These are phyloP conservation scores for Gossypioides kirkii DNA, from an alignment of 345 rosid genomes.

Conservation along the genomic window DNA sequence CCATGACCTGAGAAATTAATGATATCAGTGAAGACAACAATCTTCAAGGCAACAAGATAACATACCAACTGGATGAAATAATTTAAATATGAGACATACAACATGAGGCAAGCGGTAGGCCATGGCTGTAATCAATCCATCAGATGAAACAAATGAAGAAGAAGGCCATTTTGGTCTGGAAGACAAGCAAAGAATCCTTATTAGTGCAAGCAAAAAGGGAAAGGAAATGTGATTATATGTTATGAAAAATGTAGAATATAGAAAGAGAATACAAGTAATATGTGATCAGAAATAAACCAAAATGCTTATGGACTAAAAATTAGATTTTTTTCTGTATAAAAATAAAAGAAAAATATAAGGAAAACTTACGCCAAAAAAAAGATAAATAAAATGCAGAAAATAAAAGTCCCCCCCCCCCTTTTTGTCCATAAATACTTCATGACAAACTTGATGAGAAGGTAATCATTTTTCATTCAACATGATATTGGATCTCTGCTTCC, in stretches of 20 bases:
- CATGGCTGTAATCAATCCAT: slow-evolving; percentile 93
- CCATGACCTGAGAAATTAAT: slow-evolving; percentile 48
- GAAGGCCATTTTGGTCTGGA: slow-evolving; percentile 98
- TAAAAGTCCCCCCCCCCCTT: not conserved
- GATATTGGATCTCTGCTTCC: not conserved
- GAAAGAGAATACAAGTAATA: not conserved
- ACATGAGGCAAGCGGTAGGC: slow-evolving; percentile 98
- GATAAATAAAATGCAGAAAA: not conserved
- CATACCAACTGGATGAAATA: not conserved
- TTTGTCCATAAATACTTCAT: not conserved
- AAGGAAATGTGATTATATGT: not conserved
- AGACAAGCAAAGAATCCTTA: slow-evolving; percentile 29
- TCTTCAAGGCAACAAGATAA: slow-evolving; percentile 15
- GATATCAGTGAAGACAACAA: slow-evolving; percentile 19
- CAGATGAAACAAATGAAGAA: slow-evolving; percentile 86
- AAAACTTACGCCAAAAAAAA: not conserved
- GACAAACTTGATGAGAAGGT: not conserved
- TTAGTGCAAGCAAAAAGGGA: slow-evolving; percentile 2
- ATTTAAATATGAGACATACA: slow-evolving; percentile 43
- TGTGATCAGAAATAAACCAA: not conserved
- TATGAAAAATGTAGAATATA: not conserved
- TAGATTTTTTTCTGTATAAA: not conserved
- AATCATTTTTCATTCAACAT: slow-evolving; percentile 1
- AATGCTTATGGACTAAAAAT: not conserved
- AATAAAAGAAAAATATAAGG: not conserved